These are phyloP conservation scores for Cicer bijugum DNA, from an alignment of 306 rosid genomes.

Conservation along the genomic window DNA sequence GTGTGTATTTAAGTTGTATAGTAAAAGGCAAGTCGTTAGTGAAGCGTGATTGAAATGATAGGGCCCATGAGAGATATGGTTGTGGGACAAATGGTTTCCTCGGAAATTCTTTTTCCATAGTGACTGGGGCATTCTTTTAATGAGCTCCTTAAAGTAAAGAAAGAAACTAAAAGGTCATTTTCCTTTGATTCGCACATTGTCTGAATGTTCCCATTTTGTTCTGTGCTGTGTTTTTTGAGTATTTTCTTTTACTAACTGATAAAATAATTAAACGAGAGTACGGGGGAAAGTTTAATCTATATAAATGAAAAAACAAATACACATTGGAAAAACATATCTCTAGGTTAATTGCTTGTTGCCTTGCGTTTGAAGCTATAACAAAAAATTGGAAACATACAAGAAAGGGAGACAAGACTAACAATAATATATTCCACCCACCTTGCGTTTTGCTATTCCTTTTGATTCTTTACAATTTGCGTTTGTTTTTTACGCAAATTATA, in stretches of 20 bases:
- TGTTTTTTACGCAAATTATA: too few species aligned
- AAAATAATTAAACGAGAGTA: background rate
- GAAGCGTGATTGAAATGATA: constrained; percentile 51
- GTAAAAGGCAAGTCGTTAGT: constrained; percentile 50
- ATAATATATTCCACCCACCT: too few species aligned
- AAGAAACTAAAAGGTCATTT: constrained; percentile 35
- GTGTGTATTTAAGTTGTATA: constrained; percentile 72
- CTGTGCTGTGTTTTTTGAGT: constrained; percentile 5
- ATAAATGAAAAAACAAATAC: background rate
- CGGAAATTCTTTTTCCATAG: constrained; percentile 55
- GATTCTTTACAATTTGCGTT: too few species aligned
- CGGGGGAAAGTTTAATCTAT: background rate
- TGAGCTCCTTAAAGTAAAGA: constrained; percentile 43
- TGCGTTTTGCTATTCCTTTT: too few species aligned
- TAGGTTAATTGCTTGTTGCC: background rate
- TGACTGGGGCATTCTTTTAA: constrained; percentile 53
- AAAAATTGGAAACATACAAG: too few species aligned
- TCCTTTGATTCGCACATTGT: constrained; percentile 39
- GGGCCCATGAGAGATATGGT: constrained; percentile 39
- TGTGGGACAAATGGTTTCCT: constrained; percentile 45
- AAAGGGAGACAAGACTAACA: too few species aligned
- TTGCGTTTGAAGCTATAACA: too few species aligned
- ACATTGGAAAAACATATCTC: background rate
- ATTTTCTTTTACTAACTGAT: background rate
- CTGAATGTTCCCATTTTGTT: background rate